These are phyloP conservation scores for Talaromyces wortmannii DNA, from an alignment of 495 filamentous ascomycete species.

Conservation along the genomic window DNA sequence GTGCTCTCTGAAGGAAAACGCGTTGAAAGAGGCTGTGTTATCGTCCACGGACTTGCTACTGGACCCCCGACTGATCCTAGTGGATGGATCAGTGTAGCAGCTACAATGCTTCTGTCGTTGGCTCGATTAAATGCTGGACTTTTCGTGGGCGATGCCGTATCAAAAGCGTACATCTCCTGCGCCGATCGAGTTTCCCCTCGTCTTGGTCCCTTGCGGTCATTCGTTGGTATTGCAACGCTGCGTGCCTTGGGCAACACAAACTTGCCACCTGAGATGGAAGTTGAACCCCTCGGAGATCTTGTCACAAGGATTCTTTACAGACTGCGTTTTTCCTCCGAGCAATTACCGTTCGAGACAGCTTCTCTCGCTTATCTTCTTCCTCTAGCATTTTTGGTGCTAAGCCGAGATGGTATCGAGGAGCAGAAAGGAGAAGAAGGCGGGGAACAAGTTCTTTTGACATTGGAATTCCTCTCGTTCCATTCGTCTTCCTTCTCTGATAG, in stretches of 20 bases:
- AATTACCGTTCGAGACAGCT: conserved; percentile 80
- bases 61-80: conserved; percentile 80
- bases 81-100: conserved; percentile 76
- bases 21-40: conserved; percentile 72
- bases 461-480: conserved; percentile 90
- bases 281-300: conserved; percentile 78
- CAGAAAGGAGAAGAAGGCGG: conserved; percentile 60
- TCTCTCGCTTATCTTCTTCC: conserved; percentile 84
- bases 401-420: conserved; percentile 68
- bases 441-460: conserved; percentile 81
- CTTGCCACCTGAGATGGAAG: conserved; percentile 59
- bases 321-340: conserved; percentile 82
- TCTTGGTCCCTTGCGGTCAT: conserved; percentile 68
- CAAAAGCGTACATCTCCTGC: conserved; percentile 70
- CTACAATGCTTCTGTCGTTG: conserved; percentile 60
- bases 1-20: conserved; percentile 60
- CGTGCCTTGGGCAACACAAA: conserved; percentile 67
- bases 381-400: conserved; percentile 66
- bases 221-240: conserved; percentile 82
- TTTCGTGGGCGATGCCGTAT: conserved; percentile 72
- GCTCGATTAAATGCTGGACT: conserved; percentile 74
- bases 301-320: conserved; percentile 87
- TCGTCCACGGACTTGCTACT: conserved; percentile 72
- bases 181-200: conserved; percentile 65
- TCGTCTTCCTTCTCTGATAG: conserved; percentile 64